Evolutionary conservation across 371 early-diverging fungal species (phyloP).

Genomic region (Blastocladiella emersonii): DNA sequence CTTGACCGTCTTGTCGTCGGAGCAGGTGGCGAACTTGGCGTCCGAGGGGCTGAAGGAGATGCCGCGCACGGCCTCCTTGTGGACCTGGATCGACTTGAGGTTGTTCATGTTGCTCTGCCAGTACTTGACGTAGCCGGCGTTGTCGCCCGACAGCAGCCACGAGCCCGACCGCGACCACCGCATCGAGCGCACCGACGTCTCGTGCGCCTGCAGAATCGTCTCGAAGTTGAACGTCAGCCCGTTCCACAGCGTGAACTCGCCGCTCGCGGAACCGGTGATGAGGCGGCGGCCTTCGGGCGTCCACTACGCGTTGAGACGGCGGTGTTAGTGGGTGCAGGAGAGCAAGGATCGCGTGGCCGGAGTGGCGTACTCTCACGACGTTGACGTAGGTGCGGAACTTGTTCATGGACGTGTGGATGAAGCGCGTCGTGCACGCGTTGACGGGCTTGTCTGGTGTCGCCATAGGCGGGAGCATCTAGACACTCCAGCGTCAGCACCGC

Average conservation of each 20-base stretch:
- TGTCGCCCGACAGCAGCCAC: constrained; percentile 96
- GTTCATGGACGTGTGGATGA: constrained; percentile 94
- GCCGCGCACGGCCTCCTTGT: constrained; percentile 89
- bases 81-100: constrained; percentile 82
- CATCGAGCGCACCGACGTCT: constrained; percentile 90
- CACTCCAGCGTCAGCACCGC: no score
- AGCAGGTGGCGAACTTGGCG: constrained; percentile 92
- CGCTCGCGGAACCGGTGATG: constrained; percentile 93
- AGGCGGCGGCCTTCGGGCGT: constrained; percentile 97
- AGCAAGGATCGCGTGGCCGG: neutral
- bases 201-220: constrained; percentile 97
- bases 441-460: constrained; percentile 63
- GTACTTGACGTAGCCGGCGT: constrained; percentile 93
- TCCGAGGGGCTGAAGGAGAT: constrained; percentile 81
- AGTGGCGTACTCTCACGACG: constrained; percentile 58
- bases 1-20: constrained; percentile 95
- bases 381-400: constrained; percentile 94
- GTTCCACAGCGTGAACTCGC: constrained; percentile 99
- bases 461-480: constrained; percentile 57
- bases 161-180: constrained; percentile 94
- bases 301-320: constrained; percentile 56
- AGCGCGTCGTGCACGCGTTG: constrained; percentile 77
- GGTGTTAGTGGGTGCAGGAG: no score
- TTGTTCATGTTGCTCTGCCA: constrained; percentile 99
- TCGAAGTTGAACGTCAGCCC: constrained; percentile 99